These are phyloP conservation scores for Suillus americanus DNA, from an alignment of 768 basidiomycete genomes.

Conservation along the genomic window DNA sequence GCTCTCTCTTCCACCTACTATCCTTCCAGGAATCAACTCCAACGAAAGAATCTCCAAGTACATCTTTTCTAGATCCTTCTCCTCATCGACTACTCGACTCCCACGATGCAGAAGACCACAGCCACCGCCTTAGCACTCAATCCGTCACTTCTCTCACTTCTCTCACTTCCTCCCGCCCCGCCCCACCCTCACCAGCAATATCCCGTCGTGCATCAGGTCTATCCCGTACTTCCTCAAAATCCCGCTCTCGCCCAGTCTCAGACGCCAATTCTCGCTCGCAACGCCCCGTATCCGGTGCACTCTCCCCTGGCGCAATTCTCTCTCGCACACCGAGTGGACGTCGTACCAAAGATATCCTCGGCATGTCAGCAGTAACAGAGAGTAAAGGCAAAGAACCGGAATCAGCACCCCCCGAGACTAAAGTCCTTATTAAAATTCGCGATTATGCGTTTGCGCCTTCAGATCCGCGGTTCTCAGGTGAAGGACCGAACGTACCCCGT, in stretches of 20 bases:
- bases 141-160: constrained; percentile 32
- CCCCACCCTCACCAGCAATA: constrained; percentile 57
- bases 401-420: not conserved
- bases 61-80: constrained; percentile 22
- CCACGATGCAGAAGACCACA: constrained; percentile 1
- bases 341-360: constrained; percentile 14
- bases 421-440: constrained; percentile 42
- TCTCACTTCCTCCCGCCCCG: constrained; percentile 53
- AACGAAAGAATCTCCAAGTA: not conserved
- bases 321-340: constrained; percentile 20
- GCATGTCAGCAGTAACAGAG: constrained; percentile 16
- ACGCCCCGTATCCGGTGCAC: constrained; percentile 15
- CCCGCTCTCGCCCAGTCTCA: constrained; percentile 21
- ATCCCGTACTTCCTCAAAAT: constrained; percentile 24
- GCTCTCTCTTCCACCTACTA: constrained; percentile 25
- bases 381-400: constrained; percentile 9
- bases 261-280: constrained; percentile 23
- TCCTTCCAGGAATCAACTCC: constrained; percentile 24
- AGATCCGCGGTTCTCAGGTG: constrained; percentile 45
- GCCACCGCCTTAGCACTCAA: constrained; percentile 22
- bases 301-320: constrained; percentile 1
- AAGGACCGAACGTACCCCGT: constrained; percentile 41
- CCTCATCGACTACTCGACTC: constrained; percentile 2
- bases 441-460: constrained; percentile 45
- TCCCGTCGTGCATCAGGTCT: constrained; percentile 42